A percentile compares a stretch with the other conserved stretches of the same genome.
These are phyloP conservation scores for Clarireedia homoeocarpa DNA, from an alignment of 2,329 filamentous ascomycete genomes.

Conservation along the genomic window DNA sequence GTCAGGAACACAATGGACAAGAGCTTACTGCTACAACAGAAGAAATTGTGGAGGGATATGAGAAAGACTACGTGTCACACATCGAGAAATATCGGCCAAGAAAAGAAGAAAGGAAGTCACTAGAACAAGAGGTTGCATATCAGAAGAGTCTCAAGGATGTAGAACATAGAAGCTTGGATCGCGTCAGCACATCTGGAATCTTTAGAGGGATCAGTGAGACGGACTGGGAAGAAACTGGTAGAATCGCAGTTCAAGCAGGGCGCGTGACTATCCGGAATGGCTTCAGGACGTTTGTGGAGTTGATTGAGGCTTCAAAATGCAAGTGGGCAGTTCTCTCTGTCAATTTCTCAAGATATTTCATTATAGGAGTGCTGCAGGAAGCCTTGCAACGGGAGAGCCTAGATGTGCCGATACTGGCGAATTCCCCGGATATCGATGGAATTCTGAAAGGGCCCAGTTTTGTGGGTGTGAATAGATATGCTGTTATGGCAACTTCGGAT, in stretches of 20 bases:
- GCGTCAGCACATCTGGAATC: conserved; percentile 21
- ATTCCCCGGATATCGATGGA: conserved; percentile 16
- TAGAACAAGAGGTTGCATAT: conserved; percentile 17
- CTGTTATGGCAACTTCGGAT: conserved; percentile 19
- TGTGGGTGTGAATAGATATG: neutral
- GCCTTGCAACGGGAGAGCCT: neutral
- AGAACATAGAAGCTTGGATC: conserved; percentile 22
- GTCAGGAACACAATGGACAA: conserved; percentile 8
- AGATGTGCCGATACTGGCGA: conserved; percentile 16
- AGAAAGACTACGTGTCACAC: conserved; percentile 14
- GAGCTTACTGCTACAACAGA: conserved; percentile 10
- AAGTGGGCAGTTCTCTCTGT: conserved; percentile 23
- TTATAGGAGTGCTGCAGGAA: conserved; percentile 18
- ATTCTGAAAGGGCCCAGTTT: conserved; percentile 10
- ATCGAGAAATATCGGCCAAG: conserved; percentile 14
- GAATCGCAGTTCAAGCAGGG: conserved; percentile 11
- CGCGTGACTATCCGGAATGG: conserved; percentile 17
- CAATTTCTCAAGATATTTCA: conserved; percentile 22
- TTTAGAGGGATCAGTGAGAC: conserved; percentile 18
- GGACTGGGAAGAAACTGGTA: conserved; percentile 15
- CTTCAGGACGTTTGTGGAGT: conserved; percentile 15
- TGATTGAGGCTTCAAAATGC: neutral
- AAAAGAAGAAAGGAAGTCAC: conserved; percentile 12
- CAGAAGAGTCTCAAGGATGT: conserved; percentile 16
- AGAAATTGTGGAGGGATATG: conserved; percentile 15